Evolutionary conservation across 805 yeast species (phyloP).

Genomic region (Saturnispora sanitii): DNA sequence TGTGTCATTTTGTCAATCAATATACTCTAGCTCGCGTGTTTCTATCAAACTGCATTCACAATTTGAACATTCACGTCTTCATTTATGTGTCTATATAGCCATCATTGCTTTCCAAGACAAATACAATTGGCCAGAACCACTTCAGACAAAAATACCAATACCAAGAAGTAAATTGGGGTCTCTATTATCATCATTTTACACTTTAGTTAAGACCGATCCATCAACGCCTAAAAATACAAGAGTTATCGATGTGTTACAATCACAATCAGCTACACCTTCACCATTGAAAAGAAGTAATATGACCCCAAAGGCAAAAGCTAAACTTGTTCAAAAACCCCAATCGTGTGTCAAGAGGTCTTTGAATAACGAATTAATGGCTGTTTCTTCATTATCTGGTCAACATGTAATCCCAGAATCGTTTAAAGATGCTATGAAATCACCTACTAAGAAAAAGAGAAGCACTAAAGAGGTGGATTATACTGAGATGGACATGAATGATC

Average conservation of each 20-base stretch:
- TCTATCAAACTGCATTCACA: constrained; percentile 37
- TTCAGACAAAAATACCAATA: constrained; percentile 44
- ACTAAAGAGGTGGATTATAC: neutral
- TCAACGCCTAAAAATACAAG: constrained; percentile 16
- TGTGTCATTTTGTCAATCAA: constrained; percentile 31
- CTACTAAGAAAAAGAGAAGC: constrained; percentile 2
- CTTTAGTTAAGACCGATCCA: constrained; percentile 7
- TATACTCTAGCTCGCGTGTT: constrained; percentile 45
- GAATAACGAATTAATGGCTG: constrained; percentile 1
- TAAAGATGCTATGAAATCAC: constrained; percentile 5
- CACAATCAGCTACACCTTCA: constrained; percentile 3
- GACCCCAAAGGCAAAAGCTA: neutral
- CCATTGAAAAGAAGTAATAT: neutral
- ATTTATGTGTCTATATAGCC: constrained; percentile 56
- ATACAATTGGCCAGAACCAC: constrained; percentile 40
- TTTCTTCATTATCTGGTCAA: neutral
- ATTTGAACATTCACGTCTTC: constrained; percentile 57
- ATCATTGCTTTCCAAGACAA: constrained; percentile 37
- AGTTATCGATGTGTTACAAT: constrained; percentile 1
- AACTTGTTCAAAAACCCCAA: neutral
- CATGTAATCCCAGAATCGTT: neutral
- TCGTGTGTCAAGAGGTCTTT: constrained; percentile 8
- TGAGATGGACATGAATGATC: neutral
- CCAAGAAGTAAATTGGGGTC: constrained; percentile 35
- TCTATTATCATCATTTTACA: constrained; percentile 37